Evolutionary conservation across 78 protist genomes (phyloP).

Genomic region (Polysphondylium violaceum): DNA sequence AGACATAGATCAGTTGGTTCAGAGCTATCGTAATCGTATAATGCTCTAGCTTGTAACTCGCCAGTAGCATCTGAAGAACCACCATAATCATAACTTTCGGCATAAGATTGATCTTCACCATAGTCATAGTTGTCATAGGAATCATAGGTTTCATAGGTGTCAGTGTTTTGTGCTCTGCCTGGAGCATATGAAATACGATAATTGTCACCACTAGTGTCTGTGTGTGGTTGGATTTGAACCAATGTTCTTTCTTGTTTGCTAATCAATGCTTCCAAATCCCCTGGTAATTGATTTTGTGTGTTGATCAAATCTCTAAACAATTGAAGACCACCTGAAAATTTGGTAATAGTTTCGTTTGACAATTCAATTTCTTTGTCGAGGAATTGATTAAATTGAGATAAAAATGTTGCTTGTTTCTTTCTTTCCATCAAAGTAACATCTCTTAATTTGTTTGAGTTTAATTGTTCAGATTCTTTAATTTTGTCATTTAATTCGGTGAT

Average conservation of each 20-base stretch:
- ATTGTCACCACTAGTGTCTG: constrained; percentile 22
- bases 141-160: constrained; percentile 34
- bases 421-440: constrained; percentile 79
- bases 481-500: constrained; percentile 75
- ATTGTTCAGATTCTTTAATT: constrained; percentile 76
- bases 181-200: constrained; percentile 77
- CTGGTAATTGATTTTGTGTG: constrained; percentile 55
- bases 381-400: constrained; percentile 79
- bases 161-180: constrained; percentile 21
- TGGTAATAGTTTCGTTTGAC: constrained; percentile 21
- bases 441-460: constrained; percentile 62
- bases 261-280: constrained; percentile 54
- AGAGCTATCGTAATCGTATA: constrained; percentile 55
- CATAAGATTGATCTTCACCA: neutral
- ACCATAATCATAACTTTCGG: constrained; percentile 18
- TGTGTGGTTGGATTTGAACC: constrained; percentile 81
- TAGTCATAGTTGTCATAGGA: constrained; percentile 61
- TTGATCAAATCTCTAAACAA: constrained; percentile 59
- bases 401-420: constrained; percentile 64
- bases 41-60: constrained; percentile 80
- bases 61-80: too few species aligned
- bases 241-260: constrained; percentile 78
- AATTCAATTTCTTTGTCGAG: constrained; percentile 61
- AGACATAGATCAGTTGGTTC: constrained; percentile 62
- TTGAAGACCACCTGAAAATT: constrained; percentile 14